Conservation (phyloP, 2,329 filamentous ascomycete species). For the Aschersonia sp. region DNA sequence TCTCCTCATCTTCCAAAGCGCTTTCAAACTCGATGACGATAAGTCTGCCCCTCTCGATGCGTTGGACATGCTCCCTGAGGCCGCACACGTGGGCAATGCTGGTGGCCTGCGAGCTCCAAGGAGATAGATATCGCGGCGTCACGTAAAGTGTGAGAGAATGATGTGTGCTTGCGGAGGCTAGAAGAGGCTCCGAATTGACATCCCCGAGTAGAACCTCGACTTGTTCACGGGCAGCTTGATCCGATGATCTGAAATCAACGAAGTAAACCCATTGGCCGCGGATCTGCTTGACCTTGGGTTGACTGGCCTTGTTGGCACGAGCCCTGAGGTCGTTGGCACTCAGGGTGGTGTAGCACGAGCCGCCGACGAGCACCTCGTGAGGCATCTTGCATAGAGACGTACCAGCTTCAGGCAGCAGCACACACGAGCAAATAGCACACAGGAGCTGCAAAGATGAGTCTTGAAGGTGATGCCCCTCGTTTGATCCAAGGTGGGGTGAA, state of each 20-base stretch:
- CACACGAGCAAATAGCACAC: too few relatives aligned
- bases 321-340: constrained; percentile 28
- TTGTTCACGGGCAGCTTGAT: constrained; percentile 28
- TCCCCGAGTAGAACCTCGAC: constrained; percentile 30
- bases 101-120: constrained; percentile 95
- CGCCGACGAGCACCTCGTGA: constrained; percentile 22
- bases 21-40: constrained; percentile 53
- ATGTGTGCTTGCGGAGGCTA: constrained; percentile 20
- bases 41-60: constrained; percentile 77
- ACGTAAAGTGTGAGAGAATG: constrained; percentile 52
- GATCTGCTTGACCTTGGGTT: constrained; percentile 31
- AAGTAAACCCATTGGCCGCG: constrained; percentile 51
- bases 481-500: too few relatives aligned
- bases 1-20: constrained; percentile 21
- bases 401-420: too few relatives aligned
- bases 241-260: constrained; percentile 39
- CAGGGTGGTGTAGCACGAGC: constrained; percentile 34
- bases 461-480: too few relatives aligned
- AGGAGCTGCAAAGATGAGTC: too few relatives aligned
- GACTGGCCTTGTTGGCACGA: constrained; percentile 26
- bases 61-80: constrained; percentile 51
- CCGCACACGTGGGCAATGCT: constrained; percentile 89
- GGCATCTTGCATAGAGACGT: constrained; percentile 9
- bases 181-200: constrained; percentile 13
- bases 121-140: constrained; percentile 74